Conservation (phyloP, 768 basidiomycete species). For the Trametes sanguinea region DNA sequence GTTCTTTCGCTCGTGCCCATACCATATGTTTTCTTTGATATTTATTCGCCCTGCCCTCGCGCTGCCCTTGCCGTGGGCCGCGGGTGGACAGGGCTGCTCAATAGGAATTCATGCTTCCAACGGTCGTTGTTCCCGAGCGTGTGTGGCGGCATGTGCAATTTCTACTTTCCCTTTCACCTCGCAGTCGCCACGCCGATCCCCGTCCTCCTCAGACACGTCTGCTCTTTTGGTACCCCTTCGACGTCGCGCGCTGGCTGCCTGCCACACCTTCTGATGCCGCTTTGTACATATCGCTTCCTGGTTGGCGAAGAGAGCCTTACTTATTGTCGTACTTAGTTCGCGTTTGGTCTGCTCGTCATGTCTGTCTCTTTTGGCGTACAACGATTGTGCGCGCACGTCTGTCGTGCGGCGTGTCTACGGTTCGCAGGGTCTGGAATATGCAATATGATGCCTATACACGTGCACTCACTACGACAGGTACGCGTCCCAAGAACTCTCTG, state of each 20-base stretch:
- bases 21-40: conserved; percentile 9
- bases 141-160: background rate
- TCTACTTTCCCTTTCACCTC: background rate
- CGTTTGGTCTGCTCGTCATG: background rate
- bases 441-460: background rate
- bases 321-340: conserved; percentile 3
- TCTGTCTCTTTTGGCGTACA: background rate
- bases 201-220: background rate
- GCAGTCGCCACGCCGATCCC: background rate
- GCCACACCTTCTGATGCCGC: background rate
- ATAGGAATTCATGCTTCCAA: too few species aligned
- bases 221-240: background rate
- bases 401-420: background rate
- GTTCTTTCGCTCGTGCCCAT: conserved; percentile 5
- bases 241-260: conserved; percentile 1
- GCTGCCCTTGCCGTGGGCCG: background rate
- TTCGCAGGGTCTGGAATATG: conserved; percentile 3
- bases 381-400: background rate
- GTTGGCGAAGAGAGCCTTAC: background rate
- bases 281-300: background rate
- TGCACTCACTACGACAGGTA: background rate
- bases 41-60: conserved; percentile 8
- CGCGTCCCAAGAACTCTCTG: background rate
- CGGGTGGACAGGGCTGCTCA: too few species aligned
- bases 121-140: background rate